A percentile compares a stretch with the other conserved stretches of the same genome.
Evolutionary conservation across 805 yeast species (phyloP).

Genomic region (Metschnikowia baotianmanensis): DNA sequence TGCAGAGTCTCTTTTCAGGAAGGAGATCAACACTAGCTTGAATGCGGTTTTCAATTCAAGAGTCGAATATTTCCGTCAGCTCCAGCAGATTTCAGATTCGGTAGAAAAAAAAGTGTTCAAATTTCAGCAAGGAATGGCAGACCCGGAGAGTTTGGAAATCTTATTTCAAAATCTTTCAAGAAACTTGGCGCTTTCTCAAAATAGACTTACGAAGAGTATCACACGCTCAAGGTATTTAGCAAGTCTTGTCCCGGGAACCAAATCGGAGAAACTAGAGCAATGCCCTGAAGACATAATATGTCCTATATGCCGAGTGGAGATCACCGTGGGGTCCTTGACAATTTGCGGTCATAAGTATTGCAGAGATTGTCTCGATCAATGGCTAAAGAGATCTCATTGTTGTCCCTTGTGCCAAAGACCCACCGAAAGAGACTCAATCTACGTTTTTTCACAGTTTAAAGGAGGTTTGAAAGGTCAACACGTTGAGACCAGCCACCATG

Average conservation of each 20-base stretch:
- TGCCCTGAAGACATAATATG: conserved; percentile 51
- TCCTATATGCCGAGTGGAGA: conserved; percentile 71
- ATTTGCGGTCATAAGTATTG: conserved; percentile 94
- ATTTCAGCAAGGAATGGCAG: conserved; percentile 10
- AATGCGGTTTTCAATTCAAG: conserved; percentile 76
- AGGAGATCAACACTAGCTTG: conserved; percentile 49
- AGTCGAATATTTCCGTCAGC: conserved; percentile 75
- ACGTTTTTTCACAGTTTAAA: conserved; percentile 63
- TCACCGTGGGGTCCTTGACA: conserved; percentile 74
- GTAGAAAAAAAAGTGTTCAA: conserved; percentile 41
- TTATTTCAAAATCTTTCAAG: conserved; percentile 7
- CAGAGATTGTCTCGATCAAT: conserved; percentile 69
- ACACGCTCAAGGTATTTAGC: conserved; percentile 36
- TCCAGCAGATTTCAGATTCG: conserved; percentile 84
- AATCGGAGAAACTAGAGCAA: conserved; percentile 5
- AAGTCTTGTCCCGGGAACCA: conserved; percentile 21
- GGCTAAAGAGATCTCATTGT: conserved; percentile 55
- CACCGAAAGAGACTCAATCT: conserved; percentile 52
- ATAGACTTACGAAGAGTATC: conserved; percentile 28
- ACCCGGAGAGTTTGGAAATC: conserved; percentile 5
- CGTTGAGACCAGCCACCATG: conserved; percentile 27
- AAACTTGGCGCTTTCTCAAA: conserved; percentile 9
- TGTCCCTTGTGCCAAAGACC: conserved; percentile 83
- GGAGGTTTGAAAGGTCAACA: conserved; percentile 50
- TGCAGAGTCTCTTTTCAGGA: conserved; percentile 38